Evolutionary conservation across 192 early-diverging fungal species (phyloP), one percentile per base, ranked within the genome.

Genomic region (Entomortierella chlamydospora): DNA sequence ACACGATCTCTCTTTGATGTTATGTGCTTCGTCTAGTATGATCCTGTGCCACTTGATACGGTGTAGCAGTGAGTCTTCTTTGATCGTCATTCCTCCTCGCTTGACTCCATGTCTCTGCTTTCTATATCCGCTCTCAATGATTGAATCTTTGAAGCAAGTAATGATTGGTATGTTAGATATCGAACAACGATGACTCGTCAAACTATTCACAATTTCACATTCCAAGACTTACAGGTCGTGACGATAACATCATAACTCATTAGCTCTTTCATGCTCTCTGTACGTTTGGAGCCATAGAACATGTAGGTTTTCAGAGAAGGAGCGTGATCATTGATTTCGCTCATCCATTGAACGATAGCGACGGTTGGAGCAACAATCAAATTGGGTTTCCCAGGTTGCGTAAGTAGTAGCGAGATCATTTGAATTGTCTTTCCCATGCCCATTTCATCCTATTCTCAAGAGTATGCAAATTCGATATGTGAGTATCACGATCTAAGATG

Each of bases 341-440:
- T 83, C 65, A 84, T 84, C 95, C 97, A 98, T 85, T 97, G 96
- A 61, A 93, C 62, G 42, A 97, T 86, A 6, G 96, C 96, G 13
- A 96, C 95, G 0, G 93, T 94, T 2, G 96, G 96, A 11, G 91
- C 93, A 15, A 98, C 63, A 42, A 98, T 92, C 69, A 98, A 82
- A 57, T 91, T 98, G 10, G 93, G 93, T 25, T 86, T 86, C 17
- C 84, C 82, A 4, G 84, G 85, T 56, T 91, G 90, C 37, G 84
- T 81, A 12, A 94, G 83, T 26, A 98, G 63, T 23, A 98, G 83
- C 10, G 91, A 89, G 29, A 98, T 95, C 52, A 92, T 93, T 73
- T 97, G 95, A 69, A 98, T 93, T 4, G 97, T 98, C 81, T 98
- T 98, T 54, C 95, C 93, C 93, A 93, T 93, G 26, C 95, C 95